These are phyloP conservation scores for Hypoxylon trugodes DNA, from an alignment of 495 filamentous ascomycete genomes.

Conservation along the genomic window DNA sequence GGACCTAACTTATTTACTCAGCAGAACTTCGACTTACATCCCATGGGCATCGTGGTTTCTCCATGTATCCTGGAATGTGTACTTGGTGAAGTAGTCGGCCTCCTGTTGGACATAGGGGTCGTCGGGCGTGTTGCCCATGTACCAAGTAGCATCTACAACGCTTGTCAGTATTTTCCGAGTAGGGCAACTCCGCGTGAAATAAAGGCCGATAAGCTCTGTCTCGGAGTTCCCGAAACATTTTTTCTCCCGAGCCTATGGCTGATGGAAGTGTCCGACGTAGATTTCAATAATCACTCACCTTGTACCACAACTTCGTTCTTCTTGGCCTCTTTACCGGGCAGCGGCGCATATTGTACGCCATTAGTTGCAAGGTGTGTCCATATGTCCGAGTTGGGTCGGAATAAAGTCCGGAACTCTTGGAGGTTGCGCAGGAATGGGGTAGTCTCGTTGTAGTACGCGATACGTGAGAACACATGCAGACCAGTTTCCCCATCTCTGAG, in stretches of 20 bases:
- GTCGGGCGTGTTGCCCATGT: conserved; percentile 60
- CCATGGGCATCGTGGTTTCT: conserved; percentile 62
- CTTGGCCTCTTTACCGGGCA: conserved; percentile 57
- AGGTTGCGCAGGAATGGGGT: conserved; percentile 64
- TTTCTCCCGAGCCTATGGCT: conserved; percentile 13
- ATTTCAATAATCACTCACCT: conserved; percentile 26
- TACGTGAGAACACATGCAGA: conserved; percentile 62
- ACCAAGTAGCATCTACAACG: conserved; percentile 64
- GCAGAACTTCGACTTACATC: conserved; percentile 43
- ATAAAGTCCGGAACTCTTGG: conserved; percentile 63
- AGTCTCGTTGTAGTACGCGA: conserved; percentile 63
- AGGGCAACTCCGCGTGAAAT: conserved; percentile 1
- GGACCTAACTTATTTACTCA: not conserved
- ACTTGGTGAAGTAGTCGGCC: conserved; percentile 68
- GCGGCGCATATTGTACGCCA: conserved; percentile 58
- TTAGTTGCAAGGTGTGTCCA: conserved; percentile 66
- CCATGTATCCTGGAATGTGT: conserved; percentile 64
- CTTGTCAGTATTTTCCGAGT: conserved; percentile 24
- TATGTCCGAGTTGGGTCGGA: conserved; percentile 61
- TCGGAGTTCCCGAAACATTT: conserved; percentile 25
- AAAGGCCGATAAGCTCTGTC: conserved; percentile 7
- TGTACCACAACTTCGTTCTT: conserved; percentile 55
- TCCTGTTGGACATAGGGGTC: conserved; percentile 61
- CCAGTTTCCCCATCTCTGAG: conserved; percentile 64
- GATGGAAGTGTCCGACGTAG: conserved; percentile 14